phyloP scores from a whole-genome alignment of 2,329 filamentous ascomycete genomes.

The Pseudocercospora ulei region DNA sequence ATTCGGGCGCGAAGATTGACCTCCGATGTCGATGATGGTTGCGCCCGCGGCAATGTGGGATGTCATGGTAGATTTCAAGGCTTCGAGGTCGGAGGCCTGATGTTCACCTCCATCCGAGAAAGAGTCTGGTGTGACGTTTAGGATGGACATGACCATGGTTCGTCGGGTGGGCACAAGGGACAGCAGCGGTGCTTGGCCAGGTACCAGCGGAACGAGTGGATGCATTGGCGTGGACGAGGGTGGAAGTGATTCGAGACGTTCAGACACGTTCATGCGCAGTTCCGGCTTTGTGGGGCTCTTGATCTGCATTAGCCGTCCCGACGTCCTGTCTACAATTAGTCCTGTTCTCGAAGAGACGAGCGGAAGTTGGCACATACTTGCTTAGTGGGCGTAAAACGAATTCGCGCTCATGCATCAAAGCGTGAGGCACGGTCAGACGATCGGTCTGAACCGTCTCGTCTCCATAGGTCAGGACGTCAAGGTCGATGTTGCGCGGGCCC shows the following conservation, averaged over 20 bases:
- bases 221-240: constrained; percentile 32
- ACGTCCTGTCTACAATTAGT: constrained; percentile 1
- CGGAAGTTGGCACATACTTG: constrained; percentile 49
- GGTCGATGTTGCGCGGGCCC: constrained; percentile 84
- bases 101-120: constrained; percentile 83
- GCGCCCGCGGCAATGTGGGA: constrained; percentile 59
- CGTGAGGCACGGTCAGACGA: constrained; percentile 74
- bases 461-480: constrained; percentile 82
- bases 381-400: constrained; percentile 84
- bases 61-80: constrained; percentile 51
- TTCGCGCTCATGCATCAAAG: constrained; percentile 76
- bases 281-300: background rate
- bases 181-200: constrained; percentile 47
- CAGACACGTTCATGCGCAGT: constrained; percentile 30
- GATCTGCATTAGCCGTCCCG: background rate
- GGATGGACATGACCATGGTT: constrained; percentile 83
- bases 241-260: constrained; percentile 33
- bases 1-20: constrained; percentile 80
- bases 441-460: constrained; percentile 55
- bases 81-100: constrained; percentile 38
- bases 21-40: constrained; percentile 82
- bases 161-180: constrained; percentile 47
- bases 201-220: constrained; percentile 35
- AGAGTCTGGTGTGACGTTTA: constrained; percentile 91
- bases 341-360: no score